These are phyloP conservation scores for Hypomyces rosellus DNA, from an alignment of 2,329 filamentous ascomycete genomes.

Conservation along the genomic window DNA sequence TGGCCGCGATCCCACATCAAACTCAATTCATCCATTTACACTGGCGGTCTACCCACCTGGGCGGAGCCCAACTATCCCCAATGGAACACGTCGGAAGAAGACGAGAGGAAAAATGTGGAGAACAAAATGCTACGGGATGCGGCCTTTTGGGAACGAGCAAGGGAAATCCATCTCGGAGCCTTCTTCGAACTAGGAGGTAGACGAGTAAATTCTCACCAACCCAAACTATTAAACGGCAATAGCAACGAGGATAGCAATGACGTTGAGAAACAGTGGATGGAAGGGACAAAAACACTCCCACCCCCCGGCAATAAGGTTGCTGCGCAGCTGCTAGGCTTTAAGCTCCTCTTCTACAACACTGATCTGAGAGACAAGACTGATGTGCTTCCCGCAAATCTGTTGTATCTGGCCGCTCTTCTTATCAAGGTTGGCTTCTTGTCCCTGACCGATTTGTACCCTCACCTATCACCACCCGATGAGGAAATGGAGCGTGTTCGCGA, in stretches of 20 bases:
- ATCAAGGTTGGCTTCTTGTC: constrained; percentile 98
- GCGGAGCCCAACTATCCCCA: constrained; percentile 65
- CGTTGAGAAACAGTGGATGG: constrained; percentile 67
- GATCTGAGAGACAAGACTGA: constrained; percentile 68
- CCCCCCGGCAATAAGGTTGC: constrained; percentile 84
- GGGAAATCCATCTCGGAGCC: constrained; percentile 68
- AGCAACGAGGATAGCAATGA: constrained; percentile 41
- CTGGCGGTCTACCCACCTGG: constrained; percentile 75
- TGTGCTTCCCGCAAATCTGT: constrained; percentile 80
- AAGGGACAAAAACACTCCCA: constrained; percentile 71
- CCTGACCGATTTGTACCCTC: constrained; percentile 80
- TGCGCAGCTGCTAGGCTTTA: constrained; percentile 93
- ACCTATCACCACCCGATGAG: constrained; percentile 80
- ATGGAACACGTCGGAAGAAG: constrained; percentile 60
- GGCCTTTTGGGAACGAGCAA: constrained; percentile 76
- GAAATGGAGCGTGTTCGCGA: constrained; percentile 70
- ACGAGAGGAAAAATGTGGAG: constrained; percentile 52
- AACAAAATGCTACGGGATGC: constrained; percentile 61
- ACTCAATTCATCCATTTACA: constrained; percentile 37
- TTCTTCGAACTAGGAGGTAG: constrained; percentile 85
- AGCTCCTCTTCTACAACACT: constrained; percentile 90
- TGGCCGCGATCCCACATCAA: constrained; percentile 67
- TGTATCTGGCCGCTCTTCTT: constrained; percentile 83
- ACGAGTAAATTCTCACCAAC: constrained; percentile 49
- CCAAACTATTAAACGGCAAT: constrained; percentile 31